A percentile compares a stretch with the other conserved stretches of the same genome.
Evolutionary conservation across 352 stramenopile species (phyloP).

Genomic region (Aphanomyces stellatus): DNA sequence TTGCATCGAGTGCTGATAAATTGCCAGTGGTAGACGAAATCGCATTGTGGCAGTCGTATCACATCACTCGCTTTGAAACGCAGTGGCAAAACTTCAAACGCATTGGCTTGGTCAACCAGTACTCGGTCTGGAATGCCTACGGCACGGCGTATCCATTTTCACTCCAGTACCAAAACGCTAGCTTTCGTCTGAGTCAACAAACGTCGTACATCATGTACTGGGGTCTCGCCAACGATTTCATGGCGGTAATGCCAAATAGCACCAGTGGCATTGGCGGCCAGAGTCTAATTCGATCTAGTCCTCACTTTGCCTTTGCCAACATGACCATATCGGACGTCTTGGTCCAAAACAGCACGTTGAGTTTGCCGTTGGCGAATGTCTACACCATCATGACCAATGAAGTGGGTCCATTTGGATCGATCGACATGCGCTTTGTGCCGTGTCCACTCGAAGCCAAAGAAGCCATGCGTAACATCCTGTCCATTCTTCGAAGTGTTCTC

Average conservation of each 20-base stretch:
- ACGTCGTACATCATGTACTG: slow-evolving; percentile 14
- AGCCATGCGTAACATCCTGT: background rate
- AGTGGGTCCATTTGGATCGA: slow-evolving; percentile 1
- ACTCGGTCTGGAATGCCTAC: slow-evolving; percentile 1
- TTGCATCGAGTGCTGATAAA: background rate
- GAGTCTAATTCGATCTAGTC: background rate
- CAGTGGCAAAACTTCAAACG: slow-evolving; percentile 1
- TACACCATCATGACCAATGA: background rate
- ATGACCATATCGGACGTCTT: background rate
- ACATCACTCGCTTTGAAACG: background rate
- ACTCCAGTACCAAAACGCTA: background rate
- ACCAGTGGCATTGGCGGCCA: background rate
- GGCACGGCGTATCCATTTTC: background rate
- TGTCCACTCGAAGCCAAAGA: background rate
- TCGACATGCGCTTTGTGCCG: slow-evolving; percentile 3
- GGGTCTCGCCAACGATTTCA: slow-evolving; percentile 1
- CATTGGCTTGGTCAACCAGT: background rate
- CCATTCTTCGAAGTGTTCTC: background rate
- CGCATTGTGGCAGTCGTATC: background rate
- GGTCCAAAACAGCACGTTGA: background rate
- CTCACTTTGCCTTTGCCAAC: slow-evolving; percentile 8
- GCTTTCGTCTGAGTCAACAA: background rate
- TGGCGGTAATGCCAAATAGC: background rate
- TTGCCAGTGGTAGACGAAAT: background rate
- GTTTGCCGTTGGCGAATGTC: background rate